Evolutionary conservation across 106 monocot genomes (phyloP), one percentile per base, ranked within the genome.

Genomic region (Acorus gramineus): DNA sequence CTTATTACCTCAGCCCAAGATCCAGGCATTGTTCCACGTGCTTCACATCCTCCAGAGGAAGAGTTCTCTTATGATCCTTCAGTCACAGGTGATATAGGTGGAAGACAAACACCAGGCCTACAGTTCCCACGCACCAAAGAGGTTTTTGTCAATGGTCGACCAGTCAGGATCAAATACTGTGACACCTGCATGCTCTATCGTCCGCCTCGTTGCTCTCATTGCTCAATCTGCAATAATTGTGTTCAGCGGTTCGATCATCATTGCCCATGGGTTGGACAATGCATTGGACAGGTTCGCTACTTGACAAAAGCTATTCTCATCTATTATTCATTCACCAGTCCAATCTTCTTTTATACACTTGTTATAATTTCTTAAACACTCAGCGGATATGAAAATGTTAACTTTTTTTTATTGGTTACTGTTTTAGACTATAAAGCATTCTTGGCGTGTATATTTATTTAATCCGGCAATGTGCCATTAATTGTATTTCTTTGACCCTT

Each of bases 201-300:
- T 11, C 96, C 90, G 42, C 96, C 90, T 53, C 84, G 87, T 42
- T 96, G 90, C 62, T 96, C 90, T 62, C 96, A 96, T 72, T 96
- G 96, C 63, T 87, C 85, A 7, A 90, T 90, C 49, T 96, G 96
- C 77, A 91, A 96, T 66, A 96, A 96, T 64, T 96, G 90, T 79
- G 87, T 96, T 47, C 87, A 90, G 52, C 82, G 82, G 10, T 96
- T 96, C 68, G 90, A 96, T 73, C 96, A 90, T 74, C 96, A 96
- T 56, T 96, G 96, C 66, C 96, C 90, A 5, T 96, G 96, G 96
- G 96, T 96, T 66, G 96, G 96, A 11, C 96, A 96, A 50, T 96
- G 90, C 78, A 87, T 90, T 75, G 96, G 96, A 48, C 78, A 70
- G 96, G 96, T 96, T 28, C 28, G 28, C 28, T 28, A 28, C 28